Conservation (phyloP, 2,329 filamentous ascomycete species). For the Fusarium sulawesiense region DNA sequence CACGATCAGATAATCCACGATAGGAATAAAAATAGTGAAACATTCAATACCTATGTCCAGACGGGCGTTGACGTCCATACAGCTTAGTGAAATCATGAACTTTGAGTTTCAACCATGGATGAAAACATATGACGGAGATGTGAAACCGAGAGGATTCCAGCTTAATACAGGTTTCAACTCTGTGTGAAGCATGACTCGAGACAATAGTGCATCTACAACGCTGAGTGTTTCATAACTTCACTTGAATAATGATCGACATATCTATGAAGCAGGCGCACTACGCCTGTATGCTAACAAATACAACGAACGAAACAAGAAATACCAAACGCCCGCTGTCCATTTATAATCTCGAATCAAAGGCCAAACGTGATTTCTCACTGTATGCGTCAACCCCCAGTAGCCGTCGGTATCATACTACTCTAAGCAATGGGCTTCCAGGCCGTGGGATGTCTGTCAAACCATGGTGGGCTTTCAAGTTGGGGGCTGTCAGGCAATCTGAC, state of each 20-base stretch:
- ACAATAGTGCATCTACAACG: constrained; percentile 6
- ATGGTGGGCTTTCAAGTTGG: not conserved
- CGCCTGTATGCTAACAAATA: constrained; percentile 32
- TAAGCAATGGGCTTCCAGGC: too few relatives aligned
- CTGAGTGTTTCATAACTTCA: constrained; percentile 24
- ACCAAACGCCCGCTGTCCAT: constrained; percentile 38
- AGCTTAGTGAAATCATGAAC: not conserved
- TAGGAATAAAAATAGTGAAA: constrained; percentile 15
- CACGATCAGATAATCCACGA: constrained; percentile 10
- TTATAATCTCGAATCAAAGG: constrained; percentile 17
- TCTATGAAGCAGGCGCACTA: constrained; percentile 8
- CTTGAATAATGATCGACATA: constrained; percentile 11
- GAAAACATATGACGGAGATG: not conserved
- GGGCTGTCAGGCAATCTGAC: not conserved
- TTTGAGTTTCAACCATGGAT: not conserved
- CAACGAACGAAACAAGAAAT: constrained; percentile 17
- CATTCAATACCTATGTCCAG: not conserved
- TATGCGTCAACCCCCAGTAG: constrained; percentile 7
- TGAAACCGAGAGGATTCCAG: constrained; percentile 24
- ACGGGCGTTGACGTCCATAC: not conserved
- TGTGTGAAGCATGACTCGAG: constrained; percentile 21
- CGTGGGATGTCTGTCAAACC: not conserved
- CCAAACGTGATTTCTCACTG: not conserved
- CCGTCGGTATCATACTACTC: constrained; percentile 11
- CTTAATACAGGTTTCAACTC: constrained; percentile 27